Conservation (phyloP, 1,139 yeast genomes). For the Geotrichum candidum region DNA sequence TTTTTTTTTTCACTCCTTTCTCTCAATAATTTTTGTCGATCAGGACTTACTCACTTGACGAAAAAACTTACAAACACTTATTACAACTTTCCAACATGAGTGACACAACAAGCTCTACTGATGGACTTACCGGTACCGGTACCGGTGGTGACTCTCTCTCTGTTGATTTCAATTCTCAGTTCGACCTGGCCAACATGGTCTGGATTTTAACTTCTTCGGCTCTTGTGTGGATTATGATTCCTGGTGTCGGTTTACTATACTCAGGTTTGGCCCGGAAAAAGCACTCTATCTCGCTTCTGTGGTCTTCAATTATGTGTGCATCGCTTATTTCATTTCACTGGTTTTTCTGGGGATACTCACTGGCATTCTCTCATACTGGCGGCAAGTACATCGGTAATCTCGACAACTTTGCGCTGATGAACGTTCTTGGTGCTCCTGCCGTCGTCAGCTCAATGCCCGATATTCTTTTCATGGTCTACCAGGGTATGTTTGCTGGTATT, state of each 20-base stretch:
- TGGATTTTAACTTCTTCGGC: slow-evolving; percentile 77
- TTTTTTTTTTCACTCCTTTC: not conserved
- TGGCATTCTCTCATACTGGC: slow-evolving; percentile 69
- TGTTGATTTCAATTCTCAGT: slow-evolving; percentile 67
- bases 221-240: slow-evolving; percentile 89
- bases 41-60: not conserved
- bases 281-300: slow-evolving; percentile 80
- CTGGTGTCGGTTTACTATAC: slow-evolving; percentile 86
- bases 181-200: slow-evolving; percentile 66
- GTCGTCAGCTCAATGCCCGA: slow-evolving; percentile 71
- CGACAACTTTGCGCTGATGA: slow-evolving; percentile 69
- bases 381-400: slow-evolving; percentile 73
- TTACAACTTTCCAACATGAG: not conserved
- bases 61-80: not conserved
- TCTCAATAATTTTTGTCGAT: not conserved
- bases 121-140: slow-evolving; percentile 17
- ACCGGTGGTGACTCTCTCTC: slow-evolving; percentile 72
- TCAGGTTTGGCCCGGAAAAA: slow-evolving; percentile 89
- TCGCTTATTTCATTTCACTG: slow-evolving; percentile 83
- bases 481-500: slow-evolving; percentile 91
- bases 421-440: slow-evolving; percentile 76
- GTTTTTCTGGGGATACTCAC: slow-evolving; percentile 96
- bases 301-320: slow-evolving; percentile 91
- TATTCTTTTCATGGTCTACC: slow-evolving; percentile 80
- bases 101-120: slow-evolving; percentile 15